Percentiles rank a stretch among this genome's conserved stretches.
phyloP scores from a whole-genome alignment of 2,329 filamentous ascomycete genomes.

The Helotiales sp. region DNA sequence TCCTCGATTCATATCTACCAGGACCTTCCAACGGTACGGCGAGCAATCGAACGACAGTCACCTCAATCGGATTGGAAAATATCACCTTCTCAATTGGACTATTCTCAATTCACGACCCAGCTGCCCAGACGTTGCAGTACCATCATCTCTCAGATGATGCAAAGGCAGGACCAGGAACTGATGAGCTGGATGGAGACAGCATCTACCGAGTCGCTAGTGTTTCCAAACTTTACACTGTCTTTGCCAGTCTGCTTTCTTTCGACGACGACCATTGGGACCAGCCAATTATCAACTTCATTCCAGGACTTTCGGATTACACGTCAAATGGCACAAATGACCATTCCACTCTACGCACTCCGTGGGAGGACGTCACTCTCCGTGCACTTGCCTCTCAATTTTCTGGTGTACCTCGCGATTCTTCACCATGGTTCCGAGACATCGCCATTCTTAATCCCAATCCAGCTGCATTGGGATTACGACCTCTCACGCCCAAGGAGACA shows the following conservation, averaged over 20 bases:
- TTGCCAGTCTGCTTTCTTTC: not conserved
- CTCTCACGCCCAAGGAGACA: not conserved
- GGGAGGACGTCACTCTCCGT: slow-evolving; percentile 13
- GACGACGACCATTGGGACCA: slow-evolving; percentile 9
- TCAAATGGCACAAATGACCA: not conserved
- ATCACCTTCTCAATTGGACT: slow-evolving; percentile 2
- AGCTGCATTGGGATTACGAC: slow-evolving; percentile 4
- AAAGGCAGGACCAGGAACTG: not conserved
- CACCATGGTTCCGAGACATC: not conserved
- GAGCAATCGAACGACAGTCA: not conserved
- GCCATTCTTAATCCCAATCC: not conserved
- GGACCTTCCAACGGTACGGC: not conserved
- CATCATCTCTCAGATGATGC: not conserved
- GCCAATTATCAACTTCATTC: slow-evolving; percentile 10
- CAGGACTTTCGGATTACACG: not conserved
- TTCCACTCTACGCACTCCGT: not conserved
- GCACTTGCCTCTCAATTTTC: slow-evolving; percentile 11
- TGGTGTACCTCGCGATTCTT: slow-evolving; percentile 9
- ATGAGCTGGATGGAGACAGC: slow-evolving; percentile 15
- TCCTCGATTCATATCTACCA: not conserved
- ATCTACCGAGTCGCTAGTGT: slow-evolving; percentile 88
- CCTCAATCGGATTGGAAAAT: not conserved
- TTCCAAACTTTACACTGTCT: slow-evolving; percentile 63
- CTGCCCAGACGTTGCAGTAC: not conserved
- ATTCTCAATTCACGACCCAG: not conserved